These are phyloP conservation scores for Phytophthora cryptogea DNA, from an alignment of 352 stramenopile species.

Conservation along the genomic window DNA sequence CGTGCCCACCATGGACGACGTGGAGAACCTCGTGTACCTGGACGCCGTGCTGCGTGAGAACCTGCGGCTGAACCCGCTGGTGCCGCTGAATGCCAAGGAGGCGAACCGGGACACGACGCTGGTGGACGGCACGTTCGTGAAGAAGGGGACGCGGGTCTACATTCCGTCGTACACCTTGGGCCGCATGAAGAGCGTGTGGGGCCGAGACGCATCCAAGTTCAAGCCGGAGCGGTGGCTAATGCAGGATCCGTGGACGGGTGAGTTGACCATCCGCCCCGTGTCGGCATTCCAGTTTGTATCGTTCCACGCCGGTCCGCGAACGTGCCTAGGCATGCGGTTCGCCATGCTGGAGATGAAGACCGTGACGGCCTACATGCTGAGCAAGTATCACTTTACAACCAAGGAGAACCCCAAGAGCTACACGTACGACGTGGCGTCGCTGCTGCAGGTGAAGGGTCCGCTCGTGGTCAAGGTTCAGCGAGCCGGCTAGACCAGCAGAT, in stretches of 20 bases:
- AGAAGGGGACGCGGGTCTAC: slow-evolving; percentile 52
- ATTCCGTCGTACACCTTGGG: slow-evolving; percentile 64
- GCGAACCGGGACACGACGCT: slow-evolving; percentile 57
- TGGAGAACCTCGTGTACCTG: slow-evolving; percentile 59
- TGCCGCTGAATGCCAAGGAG: slow-evolving; percentile 63
- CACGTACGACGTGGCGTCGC: slow-evolving; percentile 42
- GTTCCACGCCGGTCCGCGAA: slow-evolving; percentile 39
- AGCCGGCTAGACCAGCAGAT: slow-evolving; percentile 19
- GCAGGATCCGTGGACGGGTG: slow-evolving; percentile 30
- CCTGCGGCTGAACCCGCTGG: slow-evolving; percentile 64
- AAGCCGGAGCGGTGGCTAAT: slow-evolving; percentile 67
- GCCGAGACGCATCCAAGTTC: slow-evolving; percentile 57
- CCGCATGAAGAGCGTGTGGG: slow-evolving; percentile 55
- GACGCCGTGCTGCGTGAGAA: slow-evolving; percentile 66
- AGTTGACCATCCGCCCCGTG: slow-evolving; percentile 32
- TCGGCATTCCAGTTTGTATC: slow-evolving; percentile 43
- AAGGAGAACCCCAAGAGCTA: slow-evolving; percentile 46
- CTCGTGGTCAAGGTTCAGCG: slow-evolving; percentile 37
- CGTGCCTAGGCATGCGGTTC: slow-evolving; percentile 41
- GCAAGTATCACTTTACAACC: slow-evolving; percentile 50
- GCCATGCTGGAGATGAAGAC: slow-evolving; percentile 64
- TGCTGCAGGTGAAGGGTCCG: slow-evolving; percentile 40
- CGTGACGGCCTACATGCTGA: slow-evolving; percentile 32
- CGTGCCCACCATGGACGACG: slow-evolving; percentile 51
- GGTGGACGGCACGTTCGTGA: slow-evolving; percentile 58